Conservation (phyloP, 1,284 basidiomycete species). For the Austroboletus novae-zelandiae region DNA sequence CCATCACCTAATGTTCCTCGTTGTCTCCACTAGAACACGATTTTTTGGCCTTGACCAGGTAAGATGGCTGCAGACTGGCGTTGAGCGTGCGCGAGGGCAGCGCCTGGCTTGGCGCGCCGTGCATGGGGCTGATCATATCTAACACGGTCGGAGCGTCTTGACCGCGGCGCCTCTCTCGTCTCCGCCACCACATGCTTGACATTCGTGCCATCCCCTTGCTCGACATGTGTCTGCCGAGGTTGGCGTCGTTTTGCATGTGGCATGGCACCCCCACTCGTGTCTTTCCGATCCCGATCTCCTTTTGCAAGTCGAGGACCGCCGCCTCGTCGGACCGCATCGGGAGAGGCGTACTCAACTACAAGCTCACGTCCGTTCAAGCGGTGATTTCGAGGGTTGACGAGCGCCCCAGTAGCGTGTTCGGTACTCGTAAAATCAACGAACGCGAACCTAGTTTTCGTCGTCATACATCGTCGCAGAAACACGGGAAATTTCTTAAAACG, state of each 20-base stretch:
- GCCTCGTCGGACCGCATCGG: conserved; percentile 80
- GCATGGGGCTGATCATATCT: conserved; percentile 6
- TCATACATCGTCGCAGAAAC: background rate
- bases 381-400: conserved; percentile 85
- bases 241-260: conserved; percentile 3
- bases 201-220: conserved; percentile 1
- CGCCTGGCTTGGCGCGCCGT: conserved; percentile 78
- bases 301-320: conserved; percentile 31
- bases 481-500: background rate
- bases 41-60: conserved; percentile 78
- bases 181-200: background rate
- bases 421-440: conserved; percentile 89
- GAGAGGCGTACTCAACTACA: conserved; percentile 84
- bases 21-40: conserved; percentile 55
- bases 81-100: conserved; percentile 85
- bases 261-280: background rate
- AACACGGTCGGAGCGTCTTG: conserved; percentile 5
- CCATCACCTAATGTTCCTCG: background rate
- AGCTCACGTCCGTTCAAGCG: conserved; percentile 81
- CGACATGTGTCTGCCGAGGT: background rate
- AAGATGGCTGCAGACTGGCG: conserved; percentile 86
- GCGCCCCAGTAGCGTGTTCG: conserved; percentile 77
- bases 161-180: background rate
- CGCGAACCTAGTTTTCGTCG: conserved; percentile 66
- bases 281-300: conserved; percentile 17